Percentiles rank a stretch among this genome's conserved stretches.
Evolutionary conservation across 1,284 basidiomycete genomes (phyloP).

Genomic region (Neotropicomus parvogracilis): DNA sequence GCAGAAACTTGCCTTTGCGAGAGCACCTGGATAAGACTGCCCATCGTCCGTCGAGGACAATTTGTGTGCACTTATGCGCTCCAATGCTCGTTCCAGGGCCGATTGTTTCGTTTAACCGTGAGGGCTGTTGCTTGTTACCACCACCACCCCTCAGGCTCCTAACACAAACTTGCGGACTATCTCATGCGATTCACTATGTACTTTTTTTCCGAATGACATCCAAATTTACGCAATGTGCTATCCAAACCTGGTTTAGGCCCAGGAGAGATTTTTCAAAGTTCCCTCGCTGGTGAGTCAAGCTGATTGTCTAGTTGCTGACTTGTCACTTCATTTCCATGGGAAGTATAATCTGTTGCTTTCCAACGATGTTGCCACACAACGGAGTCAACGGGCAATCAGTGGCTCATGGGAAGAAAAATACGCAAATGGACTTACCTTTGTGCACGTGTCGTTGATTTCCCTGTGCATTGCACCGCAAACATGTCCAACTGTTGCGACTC

Average conservation of each 20-base stretch:
- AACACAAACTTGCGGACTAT: slow-evolving; percentile 27
- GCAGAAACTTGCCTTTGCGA: slow-evolving; percentile 22
- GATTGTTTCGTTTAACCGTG: slow-evolving; percentile 21
- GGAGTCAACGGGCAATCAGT: neutral
- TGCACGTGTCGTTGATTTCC: neutral
- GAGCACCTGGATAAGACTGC: slow-evolving; percentile 19
- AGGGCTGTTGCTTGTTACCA: slow-evolving; percentile 17
- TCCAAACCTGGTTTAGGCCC: neutral
- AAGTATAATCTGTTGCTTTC: slow-evolving; percentile 11
- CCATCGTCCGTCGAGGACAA: slow-evolving; percentile 23
- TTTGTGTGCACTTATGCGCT: slow-evolving; percentile 28
- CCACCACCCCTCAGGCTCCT: slow-evolving; percentile 10
- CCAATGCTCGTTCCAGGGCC: slow-evolving; percentile 17
- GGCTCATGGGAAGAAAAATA: slow-evolving; percentile 10
- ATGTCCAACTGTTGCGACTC: neutral
- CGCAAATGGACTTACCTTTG: neutral
- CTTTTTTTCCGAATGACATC: slow-evolving; percentile 14
- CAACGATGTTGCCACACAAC: slow-evolving; percentile 16
- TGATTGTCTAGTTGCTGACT: slow-evolving; percentile 8
- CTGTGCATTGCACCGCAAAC: neutral
- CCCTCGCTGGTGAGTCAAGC: slow-evolving; percentile 16
- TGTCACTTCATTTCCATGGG: slow-evolving; percentile 7
- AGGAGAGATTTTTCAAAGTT: neutral
- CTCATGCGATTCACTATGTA: slow-evolving; percentile 28
- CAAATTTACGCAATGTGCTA: slow-evolving; percentile 5